A percentile compares a stretch with the other conserved stretches of the same genome.
These are phyloP conservation scores for Sclerospora graminicola DNA, from an alignment of 352 stramenopile species.

Conservation along the genomic window DNA sequence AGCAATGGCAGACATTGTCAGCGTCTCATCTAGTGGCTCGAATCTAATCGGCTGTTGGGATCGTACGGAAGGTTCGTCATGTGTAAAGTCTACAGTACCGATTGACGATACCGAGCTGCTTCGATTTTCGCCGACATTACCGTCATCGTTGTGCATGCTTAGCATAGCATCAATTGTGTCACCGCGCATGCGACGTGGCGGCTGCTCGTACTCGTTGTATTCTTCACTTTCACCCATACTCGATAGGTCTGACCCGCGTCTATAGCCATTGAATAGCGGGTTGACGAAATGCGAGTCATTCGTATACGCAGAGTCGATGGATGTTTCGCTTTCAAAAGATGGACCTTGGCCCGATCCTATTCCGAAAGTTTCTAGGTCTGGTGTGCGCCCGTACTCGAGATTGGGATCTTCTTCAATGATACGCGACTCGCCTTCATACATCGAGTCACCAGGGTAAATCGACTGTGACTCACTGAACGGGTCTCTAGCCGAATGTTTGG, in stretches of 20 bases:
- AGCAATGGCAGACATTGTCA: constrained; percentile 21
- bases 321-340: constrained; percentile 48
- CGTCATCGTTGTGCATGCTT: constrained; percentile 13
- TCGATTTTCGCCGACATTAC: constrained; percentile 10
- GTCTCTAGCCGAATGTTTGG: constrained; percentile 5
- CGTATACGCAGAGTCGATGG: constrained; percentile 37
- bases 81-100: constrained; percentile 47
- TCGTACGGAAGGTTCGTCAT: constrained; percentile 26
- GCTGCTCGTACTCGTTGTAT: constrained; percentile 38
- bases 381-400: constrained; percentile 31
- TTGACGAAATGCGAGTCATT: constrained; percentile 20
- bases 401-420: constrained; percentile 29
- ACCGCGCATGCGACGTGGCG: constrained; percentile 15
- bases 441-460: constrained; percentile 27
- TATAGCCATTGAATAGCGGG: constrained; percentile 27
- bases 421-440: constrained; percentile 22
- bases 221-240: constrained; percentile 41
- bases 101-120: constrained; percentile 36
- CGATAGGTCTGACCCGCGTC: constrained; percentile 49
- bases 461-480: constrained; percentile 21
- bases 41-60: constrained; percentile 15
- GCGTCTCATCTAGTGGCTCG: constrained; percentile 25
- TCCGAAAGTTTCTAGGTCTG: constrained; percentile 32
- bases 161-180: constrained; percentile 24
- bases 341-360: constrained; percentile 22